These are phyloP conservation scores for Colletotrichum navitas DNA, from an alignment of 2,329 filamentous ascomycete genomes.

Conservation along the genomic window DNA sequence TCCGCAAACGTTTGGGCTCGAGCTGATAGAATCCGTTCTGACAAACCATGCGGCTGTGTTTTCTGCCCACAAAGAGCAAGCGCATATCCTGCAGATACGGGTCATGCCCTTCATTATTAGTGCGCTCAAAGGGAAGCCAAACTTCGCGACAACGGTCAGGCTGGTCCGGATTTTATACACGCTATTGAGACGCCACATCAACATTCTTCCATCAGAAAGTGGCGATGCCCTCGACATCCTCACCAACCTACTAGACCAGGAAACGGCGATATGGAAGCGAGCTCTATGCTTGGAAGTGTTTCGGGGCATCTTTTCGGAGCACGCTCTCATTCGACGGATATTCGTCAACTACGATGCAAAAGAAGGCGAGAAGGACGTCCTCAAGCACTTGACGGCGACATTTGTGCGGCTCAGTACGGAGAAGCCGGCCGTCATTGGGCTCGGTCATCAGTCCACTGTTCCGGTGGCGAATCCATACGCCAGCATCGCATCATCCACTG, in stretches of 20 bases:
- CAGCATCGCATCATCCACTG: constrained; percentile 70
- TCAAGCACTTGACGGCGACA: constrained; percentile 85
- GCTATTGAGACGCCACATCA: constrained; percentile 82
- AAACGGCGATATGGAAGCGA: constrained; percentile 86
- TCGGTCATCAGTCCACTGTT: constrained; percentile 89
- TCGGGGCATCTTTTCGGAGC: constrained; percentile 85
- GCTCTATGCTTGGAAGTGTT: constrained; percentile 93
- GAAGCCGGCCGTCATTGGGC: constrained; percentile 87
- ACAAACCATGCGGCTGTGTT: constrained; percentile 89
- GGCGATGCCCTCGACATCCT: constrained; percentile 85
- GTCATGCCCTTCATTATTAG: constrained; percentile 88
- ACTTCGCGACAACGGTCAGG: constrained; percentile 85
- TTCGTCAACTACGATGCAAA: constrained; percentile 83
- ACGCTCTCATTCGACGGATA: constrained; percentile 81
- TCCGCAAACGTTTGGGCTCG: constrained; percentile 85
- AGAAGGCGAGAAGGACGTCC: constrained; percentile 78
- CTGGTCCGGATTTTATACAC: constrained; percentile 87
- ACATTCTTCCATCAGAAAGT: constrained; percentile 81
- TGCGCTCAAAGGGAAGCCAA: constrained; percentile 80
- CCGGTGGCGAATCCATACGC: constrained; percentile 72
- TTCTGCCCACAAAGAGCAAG: constrained; percentile 81
- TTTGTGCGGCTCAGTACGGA: constrained; percentile 95
- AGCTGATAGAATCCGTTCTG: constrained; percentile 91
- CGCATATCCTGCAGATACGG: constrained; percentile 79
- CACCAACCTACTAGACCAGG: constrained; percentile 89